Base-by-base conservation (phyloP, 1,284 basidiomycete genomes). In the Thecaphora thlaspeos region DNA sequence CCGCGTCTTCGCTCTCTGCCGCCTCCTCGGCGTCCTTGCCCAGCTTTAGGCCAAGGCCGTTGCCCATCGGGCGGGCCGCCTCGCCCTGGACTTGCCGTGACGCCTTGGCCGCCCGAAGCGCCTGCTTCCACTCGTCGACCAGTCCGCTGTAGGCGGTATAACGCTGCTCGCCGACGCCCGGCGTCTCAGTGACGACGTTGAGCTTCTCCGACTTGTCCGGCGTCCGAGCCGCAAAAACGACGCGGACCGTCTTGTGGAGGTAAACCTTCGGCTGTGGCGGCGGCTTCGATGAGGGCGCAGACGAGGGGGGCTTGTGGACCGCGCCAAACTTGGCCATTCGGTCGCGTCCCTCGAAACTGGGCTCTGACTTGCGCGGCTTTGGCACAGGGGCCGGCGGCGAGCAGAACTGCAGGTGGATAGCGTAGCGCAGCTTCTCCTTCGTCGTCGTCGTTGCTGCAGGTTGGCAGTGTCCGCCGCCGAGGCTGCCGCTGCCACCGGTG, bases 371-470 rank as follows among this genome's bases (percentile, higher is more conserved):
- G 32, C 32, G 32, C 17, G 32, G 19, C 10, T 47, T 51, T n/a
- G n/a, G n/a, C n/a, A n/a, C n/a, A n/a, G n/a, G n/a, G 15, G 34
- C 19, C 2, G 63, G 55, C 17, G 56, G 57, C 24, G 51, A 55
- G 47, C 64, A 65, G 51, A 73, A 73, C 18, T 73, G 71, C 21
- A 73, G 44, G 48, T 73, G 71, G 28, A 73, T 60, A n/a, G 71
- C 71, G 47, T 70, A 73, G 4, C 63, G 43, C n/a, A 73, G 54
- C 38, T 67, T 55, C 22, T 73, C 71, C 30, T 51, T 61, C 2
- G 52, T 18, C 21, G 36, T 5, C 18, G 34, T 9, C 36, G 22
- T 32, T 34, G 32, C 32, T n/a, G n/a, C n/a, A n/a, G n/a, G n/a
- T n/a, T n/a, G n/a, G n/a, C n/a, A n/a, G n/a, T n/a, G n/a, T n/a